Evolutionary conservation across 2,329 filamentous ascomycete species (phyloP), one percentile per base, ranked within the genome.

Genomic region (Diaporthe destruens): DNA sequence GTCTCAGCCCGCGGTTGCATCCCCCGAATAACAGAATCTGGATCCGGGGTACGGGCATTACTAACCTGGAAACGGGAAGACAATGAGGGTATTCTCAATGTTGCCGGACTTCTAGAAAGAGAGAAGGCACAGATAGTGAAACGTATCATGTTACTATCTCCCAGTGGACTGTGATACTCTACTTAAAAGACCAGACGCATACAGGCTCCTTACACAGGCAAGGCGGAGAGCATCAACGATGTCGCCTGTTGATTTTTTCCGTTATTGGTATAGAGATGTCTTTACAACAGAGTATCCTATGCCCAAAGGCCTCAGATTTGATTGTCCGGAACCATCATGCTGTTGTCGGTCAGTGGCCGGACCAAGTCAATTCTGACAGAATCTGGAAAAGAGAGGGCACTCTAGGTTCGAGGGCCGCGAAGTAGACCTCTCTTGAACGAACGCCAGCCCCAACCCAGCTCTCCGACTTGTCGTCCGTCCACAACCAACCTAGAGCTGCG

Each of bases 1-100:
- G 61, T 65, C 61, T 65, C 61, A 51, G 20, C 44, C 36, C 61
- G n/a, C 47, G 18, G 44, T 66, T 66, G 61, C 47, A 66, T 39
- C 53, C 16, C 32, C 32, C 16, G 32, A 39, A 25, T 14, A 44
- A 20, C 32, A 66, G 14, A 29, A 18, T 12, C 47, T n/a, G 32
- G 47, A 18, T 20, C 47, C n/a, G n/a, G n/a, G 32, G 36, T 66
- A 29, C 61, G n/a, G 9, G 34, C 29, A 66, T 66, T 47, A 66
- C 47, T 66, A 53, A 49, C n/a, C 18, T 25, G 29, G 61, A 36
- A 20, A 39, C 20, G 9, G 4, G 14, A 65, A 25, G 7, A 25
- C 5, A 20, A 39, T 39, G 47, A 53, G n/a, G 47, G 18, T 53
- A 39, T 53, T 53, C 29, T 49, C 29, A 65, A 8, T 32, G n/a